A percentile compares a stretch with the other conserved stretches of the same genome.
Conservation (phyloP, 805 yeast species). For the Myxozyma sirexii region DNA sequence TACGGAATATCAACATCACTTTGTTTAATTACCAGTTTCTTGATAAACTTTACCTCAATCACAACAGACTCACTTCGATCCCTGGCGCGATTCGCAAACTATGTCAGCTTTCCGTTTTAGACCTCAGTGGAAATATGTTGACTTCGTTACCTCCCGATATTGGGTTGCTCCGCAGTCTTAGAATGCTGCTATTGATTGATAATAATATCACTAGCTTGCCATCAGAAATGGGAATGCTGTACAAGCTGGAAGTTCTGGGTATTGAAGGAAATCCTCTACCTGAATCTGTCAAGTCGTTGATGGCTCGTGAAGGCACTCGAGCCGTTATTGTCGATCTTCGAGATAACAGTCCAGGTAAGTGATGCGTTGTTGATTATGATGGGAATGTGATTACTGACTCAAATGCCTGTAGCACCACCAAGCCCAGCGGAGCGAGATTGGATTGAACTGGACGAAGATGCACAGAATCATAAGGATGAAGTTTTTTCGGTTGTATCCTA, state of each 20-base stretch:
- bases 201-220: slow-evolving; percentile 79
- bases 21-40: slow-evolving; percentile 80
- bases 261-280: slow-evolving; percentile 91
- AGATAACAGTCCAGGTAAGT: slow-evolving; percentile 65
- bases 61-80: slow-evolving; percentile 69
- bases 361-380: neutral
- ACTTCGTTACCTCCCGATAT: slow-evolving; percentile 77
- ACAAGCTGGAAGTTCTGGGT: slow-evolving; percentile 84
- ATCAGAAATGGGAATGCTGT: slow-evolving; percentile 78
- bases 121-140: slow-evolving; percentile 76
- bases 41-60: slow-evolving; percentile 83
- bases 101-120: slow-evolving; percentile 76
- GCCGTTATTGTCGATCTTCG: slow-evolving; percentile 79
- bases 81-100: slow-evolving; percentile 72
- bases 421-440: slow-evolving; percentile 79
- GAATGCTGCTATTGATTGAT: slow-evolving; percentile 84
- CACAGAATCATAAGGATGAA: slow-evolving; percentile 48
- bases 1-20: slow-evolving; percentile 67
- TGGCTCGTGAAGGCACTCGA: slow-evolving; percentile 82
- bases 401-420: slow-evolving; percentile 40
- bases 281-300: slow-evolving; percentile 59
- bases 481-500: slow-evolving; percentile 80
- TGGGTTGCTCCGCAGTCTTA: slow-evolving; percentile 77
- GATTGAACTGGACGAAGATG: slow-evolving; percentile 77
- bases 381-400: neutral